phyloP scores from a whole-genome alignment of 228 moss, liverwort and hornwort genomes.

The Sphagnum fallax region DNA sequence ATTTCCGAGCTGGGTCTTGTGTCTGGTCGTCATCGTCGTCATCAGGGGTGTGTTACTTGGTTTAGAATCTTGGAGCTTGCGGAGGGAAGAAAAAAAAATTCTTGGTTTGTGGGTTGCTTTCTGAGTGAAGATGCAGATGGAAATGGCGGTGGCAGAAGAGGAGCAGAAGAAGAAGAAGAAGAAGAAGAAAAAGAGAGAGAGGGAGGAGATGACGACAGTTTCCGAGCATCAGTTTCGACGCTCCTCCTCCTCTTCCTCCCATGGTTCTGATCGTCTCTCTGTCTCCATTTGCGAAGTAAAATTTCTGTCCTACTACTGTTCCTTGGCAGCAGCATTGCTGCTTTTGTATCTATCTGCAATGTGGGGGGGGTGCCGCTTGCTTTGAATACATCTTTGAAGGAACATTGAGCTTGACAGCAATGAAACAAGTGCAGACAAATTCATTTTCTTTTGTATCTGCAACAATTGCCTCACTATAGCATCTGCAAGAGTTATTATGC shows the following conservation, averaged over 20 bases:
- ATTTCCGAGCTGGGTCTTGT: not conserved
- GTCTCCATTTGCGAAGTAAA: slow-evolving; percentile 56
- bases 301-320: not conserved
- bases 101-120: not conserved
- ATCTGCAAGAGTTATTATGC: too few relatives aligned
- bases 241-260: slow-evolving; percentile 10
- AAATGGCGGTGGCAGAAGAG: slow-evolving; percentile 22
- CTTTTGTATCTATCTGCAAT: not conserved
- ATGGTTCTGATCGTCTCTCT: slow-evolving; percentile 13
- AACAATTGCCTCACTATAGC: too few relatives aligned
- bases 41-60: not conserved
- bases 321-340: not conserved
- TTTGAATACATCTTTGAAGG: not conserved
- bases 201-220: slow-evolving; percentile 35
- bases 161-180: slow-evolving; percentile 7
- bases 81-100: not conserved
- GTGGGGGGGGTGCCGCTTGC: not conserved
- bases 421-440: not conserved
- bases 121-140: not conserved
- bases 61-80: not conserved
- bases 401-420: not conserved
- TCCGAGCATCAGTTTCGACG: slow-evolving; percentile 51
- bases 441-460: not conserved
- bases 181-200: slow-evolving; percentile 10
- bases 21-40: not conserved